Conservation (phyloP, 495 filamentous ascomycete genomes). For the Beverwykella pulmonaria region DNA sequence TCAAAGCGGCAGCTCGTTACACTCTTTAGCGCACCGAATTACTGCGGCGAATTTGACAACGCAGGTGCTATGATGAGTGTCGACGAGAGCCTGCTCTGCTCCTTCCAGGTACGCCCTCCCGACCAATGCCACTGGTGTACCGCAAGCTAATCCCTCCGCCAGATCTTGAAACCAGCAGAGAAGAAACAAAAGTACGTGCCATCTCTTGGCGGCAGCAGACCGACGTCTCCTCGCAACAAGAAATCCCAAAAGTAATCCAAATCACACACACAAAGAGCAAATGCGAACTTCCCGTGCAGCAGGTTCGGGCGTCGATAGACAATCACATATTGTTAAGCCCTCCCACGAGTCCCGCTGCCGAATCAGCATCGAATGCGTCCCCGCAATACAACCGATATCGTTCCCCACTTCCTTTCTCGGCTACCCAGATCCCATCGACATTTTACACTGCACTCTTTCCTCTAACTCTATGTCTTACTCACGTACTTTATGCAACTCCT, state of each 20-base stretch:
- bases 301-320: slow-evolving; percentile 96
- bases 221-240: slow-evolving; percentile 87
- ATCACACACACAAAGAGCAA: slow-evolving; percentile 42
- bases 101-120: slow-evolving; percentile 80
- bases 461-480: slow-evolving; percentile 8
- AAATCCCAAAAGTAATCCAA: slow-evolving; percentile 73
- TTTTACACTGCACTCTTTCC: slow-evolving; percentile 12
- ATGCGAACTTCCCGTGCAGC: slow-evolving; percentile 84
- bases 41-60: slow-evolving; percentile 99
- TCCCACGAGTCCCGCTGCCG: slow-evolving; percentile 16
- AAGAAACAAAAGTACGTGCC: slow-evolving; percentile 99
- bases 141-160: slow-evolving; percentile 16
- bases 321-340: slow-evolving; percentile 38
- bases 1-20: slow-evolving; percentile 97
- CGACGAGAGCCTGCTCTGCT: slow-evolving; percentile 97
- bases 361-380: slow-evolving; percentile 24
- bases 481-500: slow-evolving; percentile 6
- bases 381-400: slow-evolving; percentile 27
- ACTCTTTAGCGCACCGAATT: slow-evolving; percentile 97
- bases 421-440: slow-evolving; percentile 24
- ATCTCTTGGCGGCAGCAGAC: slow-evolving; percentile 81
- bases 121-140: too few relatives aligned
- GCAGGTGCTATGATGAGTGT: slow-evolving; percentile 99
- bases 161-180: slow-evolving; percentile 99
- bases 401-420: slow-evolving; percentile 38